A percentile compares a stretch with the other conserved stretches of the same genome.
These are phyloP conservation scores for Ophiostoma perfectum DNA, from an alignment of 2,329 filamentous ascomycete species.

Conservation along the genomic window DNA sequence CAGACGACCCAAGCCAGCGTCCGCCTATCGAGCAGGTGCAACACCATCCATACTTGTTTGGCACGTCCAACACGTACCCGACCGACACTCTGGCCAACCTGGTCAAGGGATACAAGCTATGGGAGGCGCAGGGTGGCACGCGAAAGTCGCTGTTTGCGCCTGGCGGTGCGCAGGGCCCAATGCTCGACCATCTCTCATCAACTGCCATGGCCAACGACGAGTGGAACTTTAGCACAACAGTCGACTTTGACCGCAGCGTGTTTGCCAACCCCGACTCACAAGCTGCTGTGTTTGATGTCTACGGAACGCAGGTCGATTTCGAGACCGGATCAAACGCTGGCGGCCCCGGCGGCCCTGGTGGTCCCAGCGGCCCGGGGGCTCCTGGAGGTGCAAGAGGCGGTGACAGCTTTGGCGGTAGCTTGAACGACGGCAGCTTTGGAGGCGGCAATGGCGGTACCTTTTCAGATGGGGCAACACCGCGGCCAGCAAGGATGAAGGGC, in stretches of 20 bases:
- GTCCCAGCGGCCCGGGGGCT: slow-evolving; percentile 38
- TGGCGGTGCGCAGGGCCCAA: slow-evolving; percentile 51
- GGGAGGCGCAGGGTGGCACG: slow-evolving; percentile 69
- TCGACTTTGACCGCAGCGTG: slow-evolving; percentile 57
- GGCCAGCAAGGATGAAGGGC: slow-evolving; percentile 47
- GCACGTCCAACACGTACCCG: slow-evolving; percentile 59
- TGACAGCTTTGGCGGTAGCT: slow-evolving; percentile 9
- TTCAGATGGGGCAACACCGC: slow-evolving; percentile 36
- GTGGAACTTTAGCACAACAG: slow-evolving; percentile 63
- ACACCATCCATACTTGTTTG: slow-evolving; percentile 61
- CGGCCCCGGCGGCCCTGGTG: slow-evolving; percentile 32
- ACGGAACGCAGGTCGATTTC: slow-evolving; percentile 51
- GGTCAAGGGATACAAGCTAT: slow-evolving; percentile 66
- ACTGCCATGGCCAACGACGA: slow-evolving; percentile 51
- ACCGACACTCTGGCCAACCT: slow-evolving; percentile 58
- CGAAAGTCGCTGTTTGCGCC: slow-evolving; percentile 59
- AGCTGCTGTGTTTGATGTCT: slow-evolving; percentile 49
- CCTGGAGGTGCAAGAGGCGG: neutral
- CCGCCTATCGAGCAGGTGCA: slow-evolving; percentile 66
- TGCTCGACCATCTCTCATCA: slow-evolving; percentile 37
- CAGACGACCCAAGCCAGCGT: slow-evolving; percentile 61
- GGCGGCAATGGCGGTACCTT: slow-evolving; percentile 28
- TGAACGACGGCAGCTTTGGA: slow-evolving; percentile 34
- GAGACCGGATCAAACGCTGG: slow-evolving; percentile 23
- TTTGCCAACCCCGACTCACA: slow-evolving; percentile 49